Evolutionary conservation across 2,329 filamentous ascomycete genomes (phyloP).

Genomic region (Diaporthe vaccinii): DNA sequence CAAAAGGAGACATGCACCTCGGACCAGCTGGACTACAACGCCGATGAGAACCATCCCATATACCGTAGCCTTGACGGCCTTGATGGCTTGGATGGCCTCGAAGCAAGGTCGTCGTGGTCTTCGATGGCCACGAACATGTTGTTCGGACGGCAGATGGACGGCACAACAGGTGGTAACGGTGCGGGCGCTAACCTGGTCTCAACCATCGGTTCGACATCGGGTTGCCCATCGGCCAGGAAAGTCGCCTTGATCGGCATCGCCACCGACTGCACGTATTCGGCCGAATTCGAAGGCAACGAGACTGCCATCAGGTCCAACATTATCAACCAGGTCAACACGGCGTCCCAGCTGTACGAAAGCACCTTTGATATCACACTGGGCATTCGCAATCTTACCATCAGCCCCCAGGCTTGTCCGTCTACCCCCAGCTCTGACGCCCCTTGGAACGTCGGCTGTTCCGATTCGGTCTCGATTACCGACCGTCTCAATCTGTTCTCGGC

Average conservation of each 20-base stretch:
- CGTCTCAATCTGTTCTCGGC: slow-evolving; percentile 89
- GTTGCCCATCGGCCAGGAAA: slow-evolving; percentile 90
- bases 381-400: slow-evolving; percentile 86
- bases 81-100: slow-evolving; percentile 53
- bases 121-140: slow-evolving; percentile 73
- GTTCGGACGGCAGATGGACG: slow-evolving; percentile 82
- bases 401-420: slow-evolving; percentile 79
- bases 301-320: slow-evolving; percentile 79
- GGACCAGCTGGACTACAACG: slow-evolving; percentile 85
- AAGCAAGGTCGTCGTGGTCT: slow-evolving; percentile 55
- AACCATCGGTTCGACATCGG: slow-evolving; percentile 85
- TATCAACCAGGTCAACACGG: slow-evolving; percentile 86
- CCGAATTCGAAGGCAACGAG: slow-evolving; percentile 70
- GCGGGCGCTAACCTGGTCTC: slow-evolving; percentile 82
- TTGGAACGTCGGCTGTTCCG: slow-evolving; percentile 86
- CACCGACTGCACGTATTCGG: slow-evolving; percentile 91
- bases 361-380: slow-evolving; percentile 97
- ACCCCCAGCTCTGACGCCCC: slow-evolving; percentile 75
- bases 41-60: slow-evolving; percentile 77
- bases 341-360: slow-evolving; percentile 88
- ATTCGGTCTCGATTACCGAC: slow-evolving; percentile 74
- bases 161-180: slow-evolving; percentile 78
- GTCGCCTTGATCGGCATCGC: slow-evolving; percentile 93
- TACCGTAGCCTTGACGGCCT: slow-evolving; percentile 61
- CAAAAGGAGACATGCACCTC: slow-evolving; percentile 73